Evolutionary conservation across 768 basidiomycete species (phyloP), one percentile per base, ranked within the genome.

Genomic region (Boletus fagicola): DNA sequence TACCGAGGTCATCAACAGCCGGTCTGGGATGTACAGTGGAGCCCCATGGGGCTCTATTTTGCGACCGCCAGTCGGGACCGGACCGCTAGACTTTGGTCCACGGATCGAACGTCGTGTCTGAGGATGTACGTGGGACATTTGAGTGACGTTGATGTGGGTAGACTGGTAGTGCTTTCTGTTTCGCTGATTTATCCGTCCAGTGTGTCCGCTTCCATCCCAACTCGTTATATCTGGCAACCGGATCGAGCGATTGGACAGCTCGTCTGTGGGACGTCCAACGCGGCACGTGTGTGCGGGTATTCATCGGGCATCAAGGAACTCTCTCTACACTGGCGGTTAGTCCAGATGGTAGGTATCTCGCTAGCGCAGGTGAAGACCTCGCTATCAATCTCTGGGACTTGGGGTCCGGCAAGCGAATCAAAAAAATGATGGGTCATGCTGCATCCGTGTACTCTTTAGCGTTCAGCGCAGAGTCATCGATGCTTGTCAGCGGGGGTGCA

Each of bases 1-100:
- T 99, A 94, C 69, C 83, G 94, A 35, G 96, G 97, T 0, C 97
- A 99, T 65, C 88, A 95, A 68, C 95, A 97, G 71, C 94, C 97
- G 0, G 87, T 99, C 0, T 99, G 97, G 97, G 97, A 98, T 65
- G 94, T 96, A 13, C 89, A 98, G 69, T 99, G 97, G 97, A 95
- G 92, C 66, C 96, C 97, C 11, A 87, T 93, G 79, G 95, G 97
- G 5, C 85, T 95, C n/a, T 98, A 99, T 75, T 99, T 99, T 72
- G 96, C 97, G 8, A 96, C 92, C 18, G 95, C 85, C 18, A 95
- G 94, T 65, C 78, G 97, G 52, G 97, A 99, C 72, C 78, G 92
- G 57, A 97, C 97, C 5, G 97, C 97, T 0, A 80, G 95, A 67
- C 79, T 99, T 50, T 99, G 97, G 97, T 93, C 91, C 20, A 95